Base-by-base conservation (phyloP, 768 basidiomycete genomes). In the Arthromyces matolae region DNA sequence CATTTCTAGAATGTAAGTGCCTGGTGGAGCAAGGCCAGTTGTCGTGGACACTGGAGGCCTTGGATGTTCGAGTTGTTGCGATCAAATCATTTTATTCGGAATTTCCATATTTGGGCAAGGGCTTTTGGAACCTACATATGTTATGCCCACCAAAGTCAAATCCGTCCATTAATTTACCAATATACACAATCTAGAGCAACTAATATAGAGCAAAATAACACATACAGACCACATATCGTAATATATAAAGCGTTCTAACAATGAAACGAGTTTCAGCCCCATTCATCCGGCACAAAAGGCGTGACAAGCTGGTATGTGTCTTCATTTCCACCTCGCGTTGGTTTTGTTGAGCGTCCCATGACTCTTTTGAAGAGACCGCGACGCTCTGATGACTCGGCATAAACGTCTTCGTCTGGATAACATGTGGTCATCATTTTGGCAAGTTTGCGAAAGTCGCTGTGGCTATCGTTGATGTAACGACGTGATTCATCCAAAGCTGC, bases 261-360 rank as follows among this genome's bases (percentile, higher is more conserved):
- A 27, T 6, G 6, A 8, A 32, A 24, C 10, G 3, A 19, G 22
- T 7, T 29, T 65, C 60, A 83, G 47, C 84, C 83, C 79, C 79
- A 86, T 54, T 88, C 85, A 48, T 88, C 84, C 14, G 84, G 67
- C 14, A 88, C 78, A 64, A 91, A 91, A 1, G 89, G 89, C 13
- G 89, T 91, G 46, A 91, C 86, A 9, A 89, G 74, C 33, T 89
- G 85, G 52, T 84, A 91, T 8, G 82, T 85, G 49, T 90, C 87
- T 55, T 87, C 86, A 59, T 91, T 91, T 35, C 76, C 73, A 39
- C 77, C 72, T 57, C 71, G 75, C 57, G 67, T 77, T 20, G 67
- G 62, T 55, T 68, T 78, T 45, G 61, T 69, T 43, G 64, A 69
- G 51, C 70, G 73, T 56, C 66, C 81, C 58, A 86, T 82, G 13